Evolutionary conservation across 2,329 filamentous ascomycete genomes (phyloP).

Genomic region (Talaromyces amestolkiae): DNA sequence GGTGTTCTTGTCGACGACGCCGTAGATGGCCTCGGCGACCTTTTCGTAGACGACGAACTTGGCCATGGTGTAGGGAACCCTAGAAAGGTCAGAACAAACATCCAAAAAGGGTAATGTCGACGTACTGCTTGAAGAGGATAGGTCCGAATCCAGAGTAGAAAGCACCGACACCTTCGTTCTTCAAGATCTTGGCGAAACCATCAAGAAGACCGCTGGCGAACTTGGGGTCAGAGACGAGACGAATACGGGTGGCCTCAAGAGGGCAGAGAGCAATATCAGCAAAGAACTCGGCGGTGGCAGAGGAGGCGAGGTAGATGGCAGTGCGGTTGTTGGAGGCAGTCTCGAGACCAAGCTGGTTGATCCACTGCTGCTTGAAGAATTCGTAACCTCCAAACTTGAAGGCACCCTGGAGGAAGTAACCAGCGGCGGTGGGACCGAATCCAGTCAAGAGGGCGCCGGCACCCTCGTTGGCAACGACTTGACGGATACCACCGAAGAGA

Average conservation of each 20-base stretch:
- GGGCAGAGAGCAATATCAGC: constrained; percentile 72
- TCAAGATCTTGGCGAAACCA: constrained; percentile 80
- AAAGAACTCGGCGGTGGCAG: constrained; percentile 63
- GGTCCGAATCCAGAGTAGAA: constrained; percentile 92
- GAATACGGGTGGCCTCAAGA: constrained; percentile 89
- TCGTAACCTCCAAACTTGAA: constrained; percentile 95
- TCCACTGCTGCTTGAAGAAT: constrained; percentile 91
- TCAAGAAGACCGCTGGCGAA: constrained; percentile 77
- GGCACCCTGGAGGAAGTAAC: constrained; percentile 91
- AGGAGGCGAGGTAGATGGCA: constrained; percentile 71
- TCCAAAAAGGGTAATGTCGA: constrained; percentile 21
- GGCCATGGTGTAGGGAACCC: constrained; percentile 90
- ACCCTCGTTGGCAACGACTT: constrained; percentile 81
- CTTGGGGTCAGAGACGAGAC: constrained; percentile 82
- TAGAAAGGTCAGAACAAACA: constrained; percentile 31
- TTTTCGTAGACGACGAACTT: constrained; percentile 95
- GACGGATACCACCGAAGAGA: constrained; percentile 79
- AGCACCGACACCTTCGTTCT: constrained; percentile 76
- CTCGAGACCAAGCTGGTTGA: constrained; percentile 76
- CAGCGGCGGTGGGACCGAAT: constrained; percentile 78
- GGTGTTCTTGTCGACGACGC: constrained; percentile 66
- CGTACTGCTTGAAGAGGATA: constrained; percentile 78
- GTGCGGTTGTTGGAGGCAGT: constrained; percentile 75
- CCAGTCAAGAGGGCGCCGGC: constrained; percentile 82
- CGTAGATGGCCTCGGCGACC: constrained; percentile 72